Evolutionary conservation across 495 filamentous ascomycete genomes (phyloP).

Genomic region (Hyphodiscus hymeniophilus): DNA sequence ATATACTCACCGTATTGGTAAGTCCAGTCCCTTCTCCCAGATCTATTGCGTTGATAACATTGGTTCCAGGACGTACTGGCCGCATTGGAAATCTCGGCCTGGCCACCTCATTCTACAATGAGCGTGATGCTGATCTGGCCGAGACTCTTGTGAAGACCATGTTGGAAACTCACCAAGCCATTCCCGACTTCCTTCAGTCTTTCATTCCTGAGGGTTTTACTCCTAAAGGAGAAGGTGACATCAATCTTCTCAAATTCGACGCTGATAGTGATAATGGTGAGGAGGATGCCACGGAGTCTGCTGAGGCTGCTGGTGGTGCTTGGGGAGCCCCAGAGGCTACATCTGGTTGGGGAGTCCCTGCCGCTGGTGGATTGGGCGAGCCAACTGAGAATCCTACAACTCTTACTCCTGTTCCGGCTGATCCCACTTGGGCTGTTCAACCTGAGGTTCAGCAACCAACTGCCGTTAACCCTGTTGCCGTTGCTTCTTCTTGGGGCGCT

Average conservation of each 20-base stretch:
- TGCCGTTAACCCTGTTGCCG: no score
- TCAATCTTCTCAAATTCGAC: slow-evolving; percentile 45
- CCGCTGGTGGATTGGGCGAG: neutral
- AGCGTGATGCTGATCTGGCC: slow-evolving; percentile 59
- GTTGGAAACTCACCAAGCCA: slow-evolving; percentile 62
- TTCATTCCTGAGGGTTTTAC: slow-evolving; percentile 46
- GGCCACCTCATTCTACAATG: slow-evolving; percentile 83
- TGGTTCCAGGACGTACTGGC: slow-evolving; percentile 75
- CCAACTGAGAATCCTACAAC: no score
- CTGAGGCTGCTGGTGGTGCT: slow-evolving; percentile 14
- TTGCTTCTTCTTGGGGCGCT: neutral
- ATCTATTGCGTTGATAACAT: slow-evolving; percentile 14
- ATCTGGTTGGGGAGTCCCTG: slow-evolving; percentile 8
- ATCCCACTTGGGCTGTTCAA: no score
- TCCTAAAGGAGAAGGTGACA: slow-evolving; percentile 17
- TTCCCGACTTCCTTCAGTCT: slow-evolving; percentile 74
- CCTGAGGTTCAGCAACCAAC: no score
- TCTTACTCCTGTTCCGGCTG: no score
- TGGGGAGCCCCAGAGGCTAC: neutral
- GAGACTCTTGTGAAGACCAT: slow-evolving; percentile 66
- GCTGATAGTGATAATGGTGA: slow-evolving; percentile 56
- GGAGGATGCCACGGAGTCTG: slow-evolving; percentile 20
- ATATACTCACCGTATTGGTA: slow-evolving; percentile 91
- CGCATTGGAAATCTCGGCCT: slow-evolving; percentile 84
- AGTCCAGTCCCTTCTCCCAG: slow-evolving; percentile 17